Base-by-base conservation (phyloP, 768 basidiomycete species). In the Leccinum broughii region DNA sequence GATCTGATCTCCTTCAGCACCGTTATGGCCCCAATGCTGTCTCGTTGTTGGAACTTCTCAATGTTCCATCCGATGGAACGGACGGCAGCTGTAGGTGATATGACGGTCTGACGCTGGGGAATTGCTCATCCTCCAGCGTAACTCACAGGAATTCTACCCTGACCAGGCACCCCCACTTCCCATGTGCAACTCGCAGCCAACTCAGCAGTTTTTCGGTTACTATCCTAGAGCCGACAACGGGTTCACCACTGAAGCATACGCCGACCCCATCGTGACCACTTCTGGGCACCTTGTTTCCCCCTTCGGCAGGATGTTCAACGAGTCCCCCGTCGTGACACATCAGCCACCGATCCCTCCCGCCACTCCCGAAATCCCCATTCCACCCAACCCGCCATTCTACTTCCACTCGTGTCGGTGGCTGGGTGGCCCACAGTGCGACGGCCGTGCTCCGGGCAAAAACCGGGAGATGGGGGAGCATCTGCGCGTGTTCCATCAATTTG, bases 401-500 rank as follows among this genome's bases (percentile, higher is more conserved):
- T 65, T 54, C 24, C 56, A 67, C 52, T 35, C 32, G 30, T 70
- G 69, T 46, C 62, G 58, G 6, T 73, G 71, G 71, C n/a, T 63
- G 51, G 35, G 65, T 10, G 69, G 67, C 35, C 63, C 70, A 17
- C 58, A 0, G 10, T 72, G 71, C 57, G 41, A 64, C 26, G 71
- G 67, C 34, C 35, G 22, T 6, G 71, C 67, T 39, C 71, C 71
- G 1, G 71, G 71, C 3, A 71, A 51, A 34, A 72, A 73, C 51
- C 65, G 71, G n/a, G 71, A 72, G 26, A 72, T 72, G 71, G 67
- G 64, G 1, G 71, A 72, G 15, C 71, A 72, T 35, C 53, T 72
- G 6, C 63, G 71, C 1, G 54, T 41, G 0, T 55, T 15, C 3
- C 71, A 72, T 46, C 46, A 39, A 5, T 73, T 72, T 3, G 17